Evolutionary conservation across 331 rosid species (phyloP).

Genomic region (Arachis monticola): DNA sequence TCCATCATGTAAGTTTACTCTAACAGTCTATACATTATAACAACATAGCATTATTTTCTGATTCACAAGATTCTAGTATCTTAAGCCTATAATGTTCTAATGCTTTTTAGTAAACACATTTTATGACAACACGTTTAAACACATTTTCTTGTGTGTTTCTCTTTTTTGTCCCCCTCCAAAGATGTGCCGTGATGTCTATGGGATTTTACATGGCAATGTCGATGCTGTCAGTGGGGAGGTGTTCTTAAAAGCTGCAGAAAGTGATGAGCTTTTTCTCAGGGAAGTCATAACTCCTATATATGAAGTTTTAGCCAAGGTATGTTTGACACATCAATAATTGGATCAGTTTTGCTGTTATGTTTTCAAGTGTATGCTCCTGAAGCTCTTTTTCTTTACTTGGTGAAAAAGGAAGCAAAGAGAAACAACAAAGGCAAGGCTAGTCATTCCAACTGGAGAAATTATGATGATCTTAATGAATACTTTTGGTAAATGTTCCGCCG

Average conservation of each 20-base stretch:
- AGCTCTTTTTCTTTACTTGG: constrained; percentile 44
- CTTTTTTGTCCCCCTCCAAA: constrained; percentile 12
- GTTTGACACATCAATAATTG: constrained; percentile 31
- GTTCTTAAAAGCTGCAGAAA: constrained; percentile 49
- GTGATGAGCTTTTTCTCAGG: constrained; percentile 72
- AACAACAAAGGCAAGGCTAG: constrained; percentile 84
- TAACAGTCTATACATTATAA: constrained; percentile 8
- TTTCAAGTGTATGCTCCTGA: constrained; percentile 38
- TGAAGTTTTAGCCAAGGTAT: constrained; percentile 71
- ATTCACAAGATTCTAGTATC: background rate
- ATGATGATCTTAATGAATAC: constrained; percentile 96
- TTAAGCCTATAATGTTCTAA: constrained; percentile 11
- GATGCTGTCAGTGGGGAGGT: constrained; percentile 60
- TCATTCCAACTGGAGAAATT: constrained; percentile 96
- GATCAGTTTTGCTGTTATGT: constrained; percentile 35
- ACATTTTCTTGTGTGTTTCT: background rate
- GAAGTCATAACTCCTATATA: constrained; percentile 75
- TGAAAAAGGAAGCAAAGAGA: constrained; percentile 88
- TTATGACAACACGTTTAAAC: constrained; percentile 21
- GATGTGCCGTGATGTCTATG: constrained; percentile 75
- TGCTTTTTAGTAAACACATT: background rate
- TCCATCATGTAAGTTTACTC: constrained; percentile 77
- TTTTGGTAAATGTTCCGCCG: constrained; percentile 66
- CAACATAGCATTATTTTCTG: constrained; percentile 31
- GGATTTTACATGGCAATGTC: constrained; percentile 59